Evolutionary conservation across 352 stramenopile species (phyloP).

Genomic region (Elongisporangium anandrum): DNA sequence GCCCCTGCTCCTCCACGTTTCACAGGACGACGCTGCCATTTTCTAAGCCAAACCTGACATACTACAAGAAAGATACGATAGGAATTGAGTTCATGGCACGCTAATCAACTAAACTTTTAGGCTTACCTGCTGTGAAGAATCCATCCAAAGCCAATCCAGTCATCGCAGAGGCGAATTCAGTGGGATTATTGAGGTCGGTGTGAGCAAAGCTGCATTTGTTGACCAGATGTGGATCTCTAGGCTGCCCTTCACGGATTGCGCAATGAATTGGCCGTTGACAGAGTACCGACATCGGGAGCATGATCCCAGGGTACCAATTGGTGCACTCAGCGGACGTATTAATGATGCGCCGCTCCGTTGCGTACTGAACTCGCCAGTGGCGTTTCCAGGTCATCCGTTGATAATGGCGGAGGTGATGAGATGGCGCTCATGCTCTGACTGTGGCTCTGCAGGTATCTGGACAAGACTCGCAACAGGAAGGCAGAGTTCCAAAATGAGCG

Average conservation of each 20-base stretch:
- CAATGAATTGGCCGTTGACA: slow-evolving; percentile 28
- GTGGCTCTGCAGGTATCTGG: slow-evolving; percentile 34
- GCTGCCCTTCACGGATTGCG: slow-evolving; percentile 29
- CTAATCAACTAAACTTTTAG: not conserved
- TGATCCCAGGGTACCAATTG: not conserved
- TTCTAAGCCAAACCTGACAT: slow-evolving; percentile 8
- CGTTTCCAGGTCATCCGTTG: not conserved
- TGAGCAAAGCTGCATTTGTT: slow-evolving; percentile 14
- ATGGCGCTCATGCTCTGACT: too few species aligned
- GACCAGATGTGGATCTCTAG: slow-evolving; percentile 40
- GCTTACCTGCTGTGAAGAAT: slow-evolving; percentile 23
- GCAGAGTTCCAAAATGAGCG: slow-evolving; percentile 53
- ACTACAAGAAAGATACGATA: too few species aligned
- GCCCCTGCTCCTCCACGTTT: slow-evolving; percentile 21
- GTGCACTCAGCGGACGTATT: not conserved
- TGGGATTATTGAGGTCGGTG: slow-evolving; percentile 19
- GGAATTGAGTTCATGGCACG: not conserved
- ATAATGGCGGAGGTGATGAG: not conserved
- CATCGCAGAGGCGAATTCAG: slow-evolving; percentile 17
- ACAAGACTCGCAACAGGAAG: slow-evolving; percentile 63
- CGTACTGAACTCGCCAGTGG: not conserved
- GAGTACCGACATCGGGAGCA: slow-evolving; percentile 18
- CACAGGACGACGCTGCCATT: slow-evolving; percentile 23
- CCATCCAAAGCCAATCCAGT: slow-evolving; percentile 26
- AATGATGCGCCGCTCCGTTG: not conserved